Evolutionary conservation across 106 monocot genomes (phyloP).

Genomic region (Platanthera guangdongensis): DNA sequence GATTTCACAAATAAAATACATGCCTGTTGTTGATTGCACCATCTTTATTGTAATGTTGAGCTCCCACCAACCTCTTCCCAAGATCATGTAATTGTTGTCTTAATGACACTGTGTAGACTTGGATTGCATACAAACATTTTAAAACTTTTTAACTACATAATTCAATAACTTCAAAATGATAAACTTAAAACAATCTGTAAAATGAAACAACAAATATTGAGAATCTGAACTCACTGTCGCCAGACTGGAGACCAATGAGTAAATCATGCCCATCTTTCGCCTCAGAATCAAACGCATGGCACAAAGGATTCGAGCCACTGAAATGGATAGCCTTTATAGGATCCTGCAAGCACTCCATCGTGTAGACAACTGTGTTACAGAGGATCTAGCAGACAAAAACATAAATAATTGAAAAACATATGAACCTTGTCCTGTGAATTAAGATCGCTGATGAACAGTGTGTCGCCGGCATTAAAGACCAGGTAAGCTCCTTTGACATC

Average conservation of each 20-base stretch:
- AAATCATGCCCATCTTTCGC: constrained; percentile 95
- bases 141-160: not conserved
- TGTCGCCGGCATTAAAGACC: constrained; percentile 83
- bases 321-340: constrained; percentile 87
- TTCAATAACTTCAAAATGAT: not conserved
- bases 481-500: constrained; percentile 81
- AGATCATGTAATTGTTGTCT: constrained; percentile 91
- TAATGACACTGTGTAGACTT: constrained; percentile 89
- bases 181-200: not conserved
- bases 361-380: not conserved
- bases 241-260: constrained; percentile 82
- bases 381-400: constrained; percentile 1
- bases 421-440: constrained; percentile 89
- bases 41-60: constrained; percentile 94
- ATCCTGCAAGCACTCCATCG: constrained; percentile 39
- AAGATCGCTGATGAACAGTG: constrained; percentile 78
- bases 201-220: not conserved
- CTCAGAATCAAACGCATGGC: constrained; percentile 87
- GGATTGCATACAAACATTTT: constrained; percentile 4
- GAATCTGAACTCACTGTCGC: constrained; percentile 59
- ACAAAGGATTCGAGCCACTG: constrained; percentile 68
- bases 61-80: constrained; percentile 85
- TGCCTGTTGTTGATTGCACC: constrained; percentile 67
- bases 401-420: constrained; percentile 6
- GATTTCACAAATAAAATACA: constrained; percentile 4